phyloP scores from a whole-genome alignment of 2,329 filamentous ascomycete genomes.

The Lachnellula suecica region DNA sequence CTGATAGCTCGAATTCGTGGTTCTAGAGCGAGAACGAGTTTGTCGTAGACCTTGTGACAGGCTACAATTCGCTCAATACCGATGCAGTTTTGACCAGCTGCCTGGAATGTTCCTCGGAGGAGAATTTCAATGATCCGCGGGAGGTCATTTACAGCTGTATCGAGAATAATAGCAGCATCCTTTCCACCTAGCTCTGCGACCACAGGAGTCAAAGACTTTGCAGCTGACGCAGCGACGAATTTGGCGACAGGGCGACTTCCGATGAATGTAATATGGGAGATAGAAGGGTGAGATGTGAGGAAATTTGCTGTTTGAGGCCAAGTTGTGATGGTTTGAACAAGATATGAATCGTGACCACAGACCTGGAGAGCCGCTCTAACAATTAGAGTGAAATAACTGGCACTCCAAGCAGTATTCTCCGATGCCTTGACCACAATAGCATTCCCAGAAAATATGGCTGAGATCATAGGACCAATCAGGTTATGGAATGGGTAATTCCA shows the following conservation, averaged over 20 bases:
- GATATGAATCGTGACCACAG: slow-evolving; percentile 77
- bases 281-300: slow-evolving; percentile 79
- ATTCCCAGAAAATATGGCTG: slow-evolving; percentile 87
- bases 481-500: slow-evolving; percentile 99
- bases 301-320: slow-evolving; percentile 81
- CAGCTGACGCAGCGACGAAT: slow-evolving; percentile 82
- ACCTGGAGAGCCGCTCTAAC: slow-evolving; percentile 75
- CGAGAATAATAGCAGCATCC: slow-evolving; percentile 86
- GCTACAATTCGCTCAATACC: slow-evolving; percentile 93
- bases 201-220: slow-evolving; percentile 82
- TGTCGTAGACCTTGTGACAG: slow-evolving; percentile 71
- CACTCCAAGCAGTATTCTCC: slow-evolving; percentile 94
- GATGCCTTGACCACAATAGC: slow-evolving; percentile 91
- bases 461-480: slow-evolving; percentile 86
- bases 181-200: slow-evolving; percentile 94
- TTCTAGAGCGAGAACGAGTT: slow-evolving; percentile 67
- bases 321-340: slow-evolving; percentile 84
- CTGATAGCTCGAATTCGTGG: slow-evolving; percentile 74
- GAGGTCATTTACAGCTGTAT: slow-evolving; percentile 66
- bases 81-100: slow-evolving; percentile 95
- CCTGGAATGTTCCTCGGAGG: slow-evolving; percentile 91
- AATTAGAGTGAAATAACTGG: slow-evolving; percentile 77
- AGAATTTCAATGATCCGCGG: slow-evolving; percentile 76
- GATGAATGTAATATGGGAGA: slow-evolving; percentile 94
- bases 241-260: slow-evolving; percentile 85